Conservation (phyloP, 1,139 yeast genomes). For the Diutina neorugosa region DNA sequence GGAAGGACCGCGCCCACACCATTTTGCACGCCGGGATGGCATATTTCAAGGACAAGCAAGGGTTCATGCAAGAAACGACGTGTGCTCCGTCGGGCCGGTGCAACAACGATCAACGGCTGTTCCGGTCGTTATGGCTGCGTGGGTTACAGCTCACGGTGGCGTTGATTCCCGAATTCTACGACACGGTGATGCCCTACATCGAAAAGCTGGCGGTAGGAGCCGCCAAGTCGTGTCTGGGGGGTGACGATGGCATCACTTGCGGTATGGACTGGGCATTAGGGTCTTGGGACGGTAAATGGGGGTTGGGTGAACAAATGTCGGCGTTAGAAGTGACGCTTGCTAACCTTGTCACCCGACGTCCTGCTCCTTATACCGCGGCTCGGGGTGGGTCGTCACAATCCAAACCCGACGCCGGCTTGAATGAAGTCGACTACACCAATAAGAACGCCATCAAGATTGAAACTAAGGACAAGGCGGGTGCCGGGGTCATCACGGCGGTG, state of each 20-base stretch:
- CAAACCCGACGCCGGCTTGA: not conserved
- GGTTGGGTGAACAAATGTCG: conserved; percentile 90
- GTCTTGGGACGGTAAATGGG: conserved; percentile 67
- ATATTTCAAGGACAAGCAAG: conserved; percentile 31
- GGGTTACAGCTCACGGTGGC: conserved; percentile 66
- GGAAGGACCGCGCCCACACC: conserved; percentile 52
- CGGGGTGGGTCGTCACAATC: not conserved
- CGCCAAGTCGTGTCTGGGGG: conserved; percentile 76
- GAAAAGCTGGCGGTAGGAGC: conserved; percentile 58
- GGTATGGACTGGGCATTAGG: conserved; percentile 64
- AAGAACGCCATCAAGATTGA: conserved; percentile 29
- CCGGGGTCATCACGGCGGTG: conserved; percentile 72
- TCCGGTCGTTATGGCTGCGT: conserved; percentile 72
- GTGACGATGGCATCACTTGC: conserved; percentile 81
- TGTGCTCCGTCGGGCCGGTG: conserved; percentile 51
- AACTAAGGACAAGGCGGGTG: conserved; percentile 72
- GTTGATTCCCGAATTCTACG: conserved; percentile 52
- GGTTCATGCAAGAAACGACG: conserved; percentile 68
- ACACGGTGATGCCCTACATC: conserved; percentile 29
- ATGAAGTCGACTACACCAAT: conserved; percentile 3
- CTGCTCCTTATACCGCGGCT: not conserved
- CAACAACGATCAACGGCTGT: conserved; percentile 82
- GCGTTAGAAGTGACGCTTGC: conserved; percentile 58
- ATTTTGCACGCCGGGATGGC: conserved; percentile 38
- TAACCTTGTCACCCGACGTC: not conserved